Evolutionary conservation across 495 filamentous ascomycete species (phyloP).

Genomic region (Tuber indicum): DNA sequence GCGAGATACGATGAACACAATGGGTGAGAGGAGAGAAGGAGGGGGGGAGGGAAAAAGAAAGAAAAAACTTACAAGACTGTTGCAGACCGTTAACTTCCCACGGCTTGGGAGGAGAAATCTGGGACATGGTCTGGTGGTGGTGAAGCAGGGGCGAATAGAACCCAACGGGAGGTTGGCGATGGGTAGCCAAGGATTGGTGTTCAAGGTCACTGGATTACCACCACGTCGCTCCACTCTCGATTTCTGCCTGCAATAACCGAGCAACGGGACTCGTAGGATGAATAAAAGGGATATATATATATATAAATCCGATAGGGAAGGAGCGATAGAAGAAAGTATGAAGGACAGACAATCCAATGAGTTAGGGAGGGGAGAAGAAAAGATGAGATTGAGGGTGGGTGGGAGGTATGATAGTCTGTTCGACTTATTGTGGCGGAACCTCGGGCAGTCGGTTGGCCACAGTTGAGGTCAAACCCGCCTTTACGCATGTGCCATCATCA

Average conservation of each 20-base stretch:
- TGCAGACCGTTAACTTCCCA: slow-evolving; percentile 76
- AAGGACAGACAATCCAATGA: background rate
- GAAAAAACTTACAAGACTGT: slow-evolving; percentile 51
- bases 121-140: slow-evolving; percentile 30
- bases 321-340: background rate
- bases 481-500: background rate
- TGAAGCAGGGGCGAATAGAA: slow-evolving; percentile 13
- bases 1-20: background rate
- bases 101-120: slow-evolving; percentile 85
- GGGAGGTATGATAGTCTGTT: background rate
- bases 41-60: background rate
- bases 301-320: background rate
- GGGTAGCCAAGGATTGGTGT: slow-evolving; percentile 2
- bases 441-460: background rate
- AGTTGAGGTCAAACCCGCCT: background rate
- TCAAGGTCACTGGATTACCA: background rate
- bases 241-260: background rate
- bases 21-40: slow-evolving; percentile 20
- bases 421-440: background rate
- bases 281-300: too few relatives aligned
- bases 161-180: slow-evolving; percentile 25
- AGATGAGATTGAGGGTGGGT: background rate
- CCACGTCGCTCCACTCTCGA: background rate
- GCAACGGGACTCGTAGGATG: background rate
- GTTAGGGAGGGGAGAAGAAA: background rate